Percentiles rank a stretch among this genome's conserved stretches.
Evolutionary conservation across 1,139 yeast species (phyloP).

Genomic region (Chernovozyma sophiae-reginae): DNA sequence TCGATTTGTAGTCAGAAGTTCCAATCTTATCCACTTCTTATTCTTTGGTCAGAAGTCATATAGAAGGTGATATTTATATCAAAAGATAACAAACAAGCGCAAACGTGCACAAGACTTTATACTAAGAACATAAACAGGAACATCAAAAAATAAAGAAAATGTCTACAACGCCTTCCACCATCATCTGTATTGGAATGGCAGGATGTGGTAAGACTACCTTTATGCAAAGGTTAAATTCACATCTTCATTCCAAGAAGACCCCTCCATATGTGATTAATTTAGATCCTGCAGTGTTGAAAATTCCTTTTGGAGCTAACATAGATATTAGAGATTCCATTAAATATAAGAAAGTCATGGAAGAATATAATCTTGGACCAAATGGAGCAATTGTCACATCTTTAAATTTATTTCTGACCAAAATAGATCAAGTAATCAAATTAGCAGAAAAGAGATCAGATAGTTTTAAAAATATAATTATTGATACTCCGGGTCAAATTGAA

Average conservation of each 20-base stretch:
- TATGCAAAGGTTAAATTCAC: conserved; percentile 90
- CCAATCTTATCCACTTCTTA: too few relatives aligned
- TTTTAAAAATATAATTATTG: conserved; percentile 74
- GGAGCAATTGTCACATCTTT: conserved; percentile 97
- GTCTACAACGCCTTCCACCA: conserved; percentile 55
- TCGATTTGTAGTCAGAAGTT: too few relatives aligned
- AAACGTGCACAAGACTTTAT: too few relatives aligned
- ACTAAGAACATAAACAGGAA: too few relatives aligned
- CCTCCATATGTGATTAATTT: conserved; percentile 89
- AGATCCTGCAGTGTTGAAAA: conserved; percentile 92
- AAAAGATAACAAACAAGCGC: too few relatives aligned
- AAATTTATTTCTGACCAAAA: conserved; percentile 88
- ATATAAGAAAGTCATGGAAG: conserved; percentile 93
- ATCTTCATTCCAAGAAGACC: conserved; percentile 66
- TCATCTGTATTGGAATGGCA: conserved; percentile 94
- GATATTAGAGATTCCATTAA: conserved; percentile 96
- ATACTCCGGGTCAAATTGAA: conserved; percentile 98
- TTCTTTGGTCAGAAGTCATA: too few relatives aligned
- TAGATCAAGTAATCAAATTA: conserved; percentile 86
- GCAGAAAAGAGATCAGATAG: conserved; percentile 75
- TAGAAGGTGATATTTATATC: too few relatives aligned
- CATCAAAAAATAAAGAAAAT: too few relatives aligned
- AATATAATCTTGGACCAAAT: conserved; percentile 89
- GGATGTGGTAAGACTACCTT: conserved; percentile 98
- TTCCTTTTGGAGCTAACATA: conserved; percentile 91